Conservation (phyloP, 2,329 filamentous ascomycete genomes). For the Trichoderma aggressivum region DNA sequence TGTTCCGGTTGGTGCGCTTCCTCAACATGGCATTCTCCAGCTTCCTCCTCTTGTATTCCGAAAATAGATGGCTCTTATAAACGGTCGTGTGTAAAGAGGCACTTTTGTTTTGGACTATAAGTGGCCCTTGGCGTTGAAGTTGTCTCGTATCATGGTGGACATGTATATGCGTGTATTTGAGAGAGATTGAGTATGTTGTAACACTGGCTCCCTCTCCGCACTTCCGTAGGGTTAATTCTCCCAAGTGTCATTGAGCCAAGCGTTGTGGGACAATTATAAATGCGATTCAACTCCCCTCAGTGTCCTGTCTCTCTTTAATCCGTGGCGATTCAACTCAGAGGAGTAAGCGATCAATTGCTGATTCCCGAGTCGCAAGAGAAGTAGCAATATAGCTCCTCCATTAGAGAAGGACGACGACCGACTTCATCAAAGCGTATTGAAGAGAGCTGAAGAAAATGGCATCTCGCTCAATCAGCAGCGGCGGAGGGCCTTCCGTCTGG, state of each 20-base stretch:
- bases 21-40: background rate
- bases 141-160: background rate
- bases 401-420: background rate
- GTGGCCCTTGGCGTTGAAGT: background rate
- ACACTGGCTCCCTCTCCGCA: background rate
- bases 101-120: background rate
- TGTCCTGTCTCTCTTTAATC: background rate
- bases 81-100: background rate
- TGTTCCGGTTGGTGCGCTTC: conserved; percentile 7
- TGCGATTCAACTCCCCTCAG: background rate
- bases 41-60: background rate
- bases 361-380: background rate
- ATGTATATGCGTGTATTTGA: background rate
- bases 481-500: background rate
- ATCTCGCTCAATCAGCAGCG: background rate
- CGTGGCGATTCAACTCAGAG: background rate
- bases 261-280: background rate
- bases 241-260: background rate
- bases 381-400: background rate
- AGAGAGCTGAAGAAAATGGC: background rate
- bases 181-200: background rate
- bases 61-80: background rate
- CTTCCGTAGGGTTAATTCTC: background rate
- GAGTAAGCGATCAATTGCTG: background rate
- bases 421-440: background rate